Base-by-base conservation (phyloP, 2,329 filamentous ascomycete species). In the Curvularia sp. region DNA sequence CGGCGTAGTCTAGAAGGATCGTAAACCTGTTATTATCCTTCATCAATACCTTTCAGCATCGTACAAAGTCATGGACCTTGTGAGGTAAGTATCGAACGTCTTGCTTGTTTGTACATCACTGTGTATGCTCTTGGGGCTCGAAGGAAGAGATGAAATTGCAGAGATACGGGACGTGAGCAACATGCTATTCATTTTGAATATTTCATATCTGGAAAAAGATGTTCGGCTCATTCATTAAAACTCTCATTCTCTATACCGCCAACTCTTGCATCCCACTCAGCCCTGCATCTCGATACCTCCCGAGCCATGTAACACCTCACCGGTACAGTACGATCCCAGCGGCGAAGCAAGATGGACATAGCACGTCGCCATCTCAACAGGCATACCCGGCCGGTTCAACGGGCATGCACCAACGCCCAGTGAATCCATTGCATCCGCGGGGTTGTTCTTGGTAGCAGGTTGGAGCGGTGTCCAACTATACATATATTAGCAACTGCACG, bases 241-340 rank as follows among this genome's bases (percentile, higher is more conserved):
- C 35, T 18, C 15, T 15, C 13, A 1, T 8, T 18, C 7, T 38
- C 6, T 38, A 8, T 35, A 24, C n/a, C 12, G 48, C 15, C n/a
- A 46, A n/a, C 9, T n/a, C 35, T 12, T 8, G 4, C 30, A 1
- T 18, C 5, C 7, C 8, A 2, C 18, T 26, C 49, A 66, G 20
- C 63, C 63, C 22, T 65, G 65, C 63, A 66, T 66, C 55, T 67
- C 65, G 31, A 67, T 64, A 13, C 65, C 63, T 4, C 65, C 63
- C 1, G 61, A 64, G 33, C 58, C 61, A 18, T 66, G 65, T 5
- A 66, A 35, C 13, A 64, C 61, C 52, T 67, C 65, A 7, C 65
- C 61, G 7, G 65, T 67, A 33, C 63, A 67, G 42, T 65, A 67
- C 4, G 61, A 65, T 2, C 63, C 59, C 4, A 67, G 42, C 3